A percentile compares a stretch with the other conserved stretches of the same genome.
Conservation (phyloP, 1,284 basidiomycete species). For the Heimioporus retisporus region DNA sequence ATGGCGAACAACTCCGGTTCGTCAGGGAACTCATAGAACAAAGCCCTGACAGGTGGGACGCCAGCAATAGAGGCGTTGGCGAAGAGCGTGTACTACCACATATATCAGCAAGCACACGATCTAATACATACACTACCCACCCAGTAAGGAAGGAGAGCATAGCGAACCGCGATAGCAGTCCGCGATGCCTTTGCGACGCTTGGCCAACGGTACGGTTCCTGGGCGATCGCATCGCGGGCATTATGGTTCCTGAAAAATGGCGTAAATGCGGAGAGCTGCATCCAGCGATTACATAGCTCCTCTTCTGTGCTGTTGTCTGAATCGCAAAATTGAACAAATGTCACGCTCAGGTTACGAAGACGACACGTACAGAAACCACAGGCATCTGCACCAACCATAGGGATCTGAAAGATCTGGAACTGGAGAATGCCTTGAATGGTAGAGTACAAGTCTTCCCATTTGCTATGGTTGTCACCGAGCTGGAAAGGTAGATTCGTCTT, state of each 20-base stretch:
- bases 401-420: conserved; percentile 79
- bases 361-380: conserved; percentile 65
- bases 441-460: conserved; percentile 68
- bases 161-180: conserved; percentile 71
- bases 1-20: conserved; percentile 70
- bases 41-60: conserved; percentile 72
- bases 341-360: conserved; percentile 76
- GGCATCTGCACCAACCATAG: conserved; percentile 79
- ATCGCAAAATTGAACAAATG: background rate
- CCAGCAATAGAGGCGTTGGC: conserved; percentile 70
- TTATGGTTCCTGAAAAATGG: conserved; percentile 82
- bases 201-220: conserved; percentile 81
- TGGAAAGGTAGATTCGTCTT: background rate
- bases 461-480: conserved; percentile 37
- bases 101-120: conserved; percentile 28
- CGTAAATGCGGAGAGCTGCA: conserved; percentile 81
- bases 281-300: conserved; percentile 87
- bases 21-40: conserved; percentile 81
- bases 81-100: conserved; percentile 71
- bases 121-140: conserved; percentile 58
- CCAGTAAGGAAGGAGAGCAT: conserved; percentile 79
- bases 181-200: conserved; percentile 75
- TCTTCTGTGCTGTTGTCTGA: conserved; percentile 59
- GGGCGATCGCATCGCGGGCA: conserved; percentile 61
- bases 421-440: conserved; percentile 73